These are phyloP conservation scores for Isabelozyma heimii DNA, from an alignment of 805 yeast genomes.

Conservation along the genomic window DNA sequence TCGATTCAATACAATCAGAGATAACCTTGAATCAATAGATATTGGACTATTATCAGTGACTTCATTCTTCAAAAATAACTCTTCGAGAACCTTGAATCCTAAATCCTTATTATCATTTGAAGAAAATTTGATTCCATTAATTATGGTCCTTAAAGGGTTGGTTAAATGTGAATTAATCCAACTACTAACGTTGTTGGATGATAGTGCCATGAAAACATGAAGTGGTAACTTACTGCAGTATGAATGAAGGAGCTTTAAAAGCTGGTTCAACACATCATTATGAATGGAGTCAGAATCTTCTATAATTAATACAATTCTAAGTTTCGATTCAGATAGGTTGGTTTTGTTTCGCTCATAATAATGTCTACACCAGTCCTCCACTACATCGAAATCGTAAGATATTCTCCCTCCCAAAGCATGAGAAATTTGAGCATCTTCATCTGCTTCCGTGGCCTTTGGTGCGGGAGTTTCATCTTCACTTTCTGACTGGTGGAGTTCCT, in stretches of 20 bases:
- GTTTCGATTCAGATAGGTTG: conserved; percentile 3
- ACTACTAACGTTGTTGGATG: conserved; percentile 29
- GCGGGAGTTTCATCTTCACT: conserved; percentile 9
- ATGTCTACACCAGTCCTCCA: conserved; percentile 27
- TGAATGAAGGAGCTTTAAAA: conserved; percentile 27
- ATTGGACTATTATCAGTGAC: conserved; percentile 14
- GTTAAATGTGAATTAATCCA: conserved; percentile 36
- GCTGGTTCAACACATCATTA: conserved; percentile 32
- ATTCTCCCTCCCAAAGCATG: conserved; percentile 18
- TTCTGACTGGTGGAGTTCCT: conserved; percentile 8
- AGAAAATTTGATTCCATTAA: conserved; percentile 30
- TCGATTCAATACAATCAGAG: conserved; percentile 28
- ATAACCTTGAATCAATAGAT: conserved; percentile 19
- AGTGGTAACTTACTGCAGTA: conserved; percentile 26
- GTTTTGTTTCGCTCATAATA: conserved; percentile 5
- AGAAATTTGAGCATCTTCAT: conserved; percentile 9
- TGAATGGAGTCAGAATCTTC: conserved; percentile 37
- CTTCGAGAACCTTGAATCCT: conserved; percentile 31
- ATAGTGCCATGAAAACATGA: conserved; percentile 34
- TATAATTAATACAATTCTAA: conserved; percentile 25
- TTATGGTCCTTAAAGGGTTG: conserved; percentile 23
- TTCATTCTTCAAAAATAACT: conserved; percentile 27
- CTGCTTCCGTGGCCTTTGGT: conserved; percentile 10
- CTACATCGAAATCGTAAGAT: conserved; percentile 35
- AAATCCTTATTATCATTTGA: conserved; percentile 29